phyloP scores from a whole-genome alignment of 257 asterid genomes.

The Salvia hispanica region DNA sequence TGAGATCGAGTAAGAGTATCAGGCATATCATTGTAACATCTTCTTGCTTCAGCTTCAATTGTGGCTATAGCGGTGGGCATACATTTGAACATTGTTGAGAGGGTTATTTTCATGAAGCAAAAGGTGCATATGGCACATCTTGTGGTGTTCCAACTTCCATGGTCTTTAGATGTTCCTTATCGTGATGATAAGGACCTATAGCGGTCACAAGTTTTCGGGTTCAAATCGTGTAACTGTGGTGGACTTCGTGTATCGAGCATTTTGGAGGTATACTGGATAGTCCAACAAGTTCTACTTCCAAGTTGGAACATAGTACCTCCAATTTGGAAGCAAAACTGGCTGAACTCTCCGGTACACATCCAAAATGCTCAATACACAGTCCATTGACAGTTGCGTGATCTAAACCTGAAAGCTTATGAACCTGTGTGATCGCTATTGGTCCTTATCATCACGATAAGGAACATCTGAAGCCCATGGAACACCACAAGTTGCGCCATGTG shows the following conservation, averaged over 20 bases:
- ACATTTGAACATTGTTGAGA: background rate
- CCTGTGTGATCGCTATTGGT: slow-evolving; percentile 7
- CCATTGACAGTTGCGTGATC: no score
- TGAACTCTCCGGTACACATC: background rate
- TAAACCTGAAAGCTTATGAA: no score
- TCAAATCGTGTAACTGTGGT: no score
- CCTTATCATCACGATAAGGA: slow-evolving; percentile 9
- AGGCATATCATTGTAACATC: no score
- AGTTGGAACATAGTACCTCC: background rate
- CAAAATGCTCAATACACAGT: no score
- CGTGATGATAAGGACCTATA: slow-evolving; percentile 18
- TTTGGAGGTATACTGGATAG: no score
- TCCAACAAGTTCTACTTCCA: background rate
- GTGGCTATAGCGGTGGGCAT: no score
- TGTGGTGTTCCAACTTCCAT: slow-evolving; percentile 9
- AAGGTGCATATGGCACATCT: background rate
- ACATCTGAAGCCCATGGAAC: background rate
- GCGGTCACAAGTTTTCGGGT: no score
- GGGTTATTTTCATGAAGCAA: background rate
- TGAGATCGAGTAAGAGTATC: no score
- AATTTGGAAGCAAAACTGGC: background rate
- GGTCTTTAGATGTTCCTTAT: background rate
- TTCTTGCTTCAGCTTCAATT: no score
- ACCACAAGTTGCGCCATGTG: background rate
- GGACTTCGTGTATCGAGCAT: no score